Base-by-base conservation (phyloP, 139 green algal species). In the Chlamydomonas eustigma region DNA sequence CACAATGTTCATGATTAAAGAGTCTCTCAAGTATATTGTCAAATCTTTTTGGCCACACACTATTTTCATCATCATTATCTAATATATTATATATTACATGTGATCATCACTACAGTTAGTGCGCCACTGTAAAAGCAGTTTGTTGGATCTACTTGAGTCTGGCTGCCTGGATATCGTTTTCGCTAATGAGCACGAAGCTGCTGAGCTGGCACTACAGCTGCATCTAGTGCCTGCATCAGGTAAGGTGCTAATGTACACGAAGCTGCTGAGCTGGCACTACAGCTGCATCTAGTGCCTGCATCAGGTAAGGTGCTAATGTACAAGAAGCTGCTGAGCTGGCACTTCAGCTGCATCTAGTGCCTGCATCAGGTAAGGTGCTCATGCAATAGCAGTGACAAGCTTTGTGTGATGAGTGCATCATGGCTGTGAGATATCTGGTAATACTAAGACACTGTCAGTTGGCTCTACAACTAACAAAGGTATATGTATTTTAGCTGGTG, bases 121-220 rank as follows among this genome's bases (percentile, higher is more conserved):
- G 52, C 32, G 69, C 12, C 79, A 52, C 81, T 94, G 81, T 73
- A 84, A 84, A 50, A 65, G 34, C 12, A n/a, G 8, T 25, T 66
- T 92, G 30, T 50, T 86, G 37, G 44, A 50, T 37, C 25, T 92
- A 28, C 77, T 92, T 51, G 25, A 83, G 52, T 69, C 71, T 35
- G 84, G 25, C 67, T 92, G 64, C 71, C 71, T 97, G 31, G 90
- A 97, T 74, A 31, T 94, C 24, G 67, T 97, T 37, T 95, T 97
- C 74, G 90, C 86, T 68, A 97, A 97, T 71, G 85, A 94, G 80
- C 84, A 94, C 63, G 92, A 97, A 78, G 90, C 90, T 5, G 31
- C 52, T 1, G 88, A 86, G 30, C 58, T 96, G 36, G 71, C 79
- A n/a, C 35, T 76, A 30, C 80, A 73, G 69, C 50, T 87, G 37